Evolutionary conservation across 164 flowering plant species (phyloP), one percentile per base, ranked within the genome.

Genomic region (Tetracentron sinense): DNA sequence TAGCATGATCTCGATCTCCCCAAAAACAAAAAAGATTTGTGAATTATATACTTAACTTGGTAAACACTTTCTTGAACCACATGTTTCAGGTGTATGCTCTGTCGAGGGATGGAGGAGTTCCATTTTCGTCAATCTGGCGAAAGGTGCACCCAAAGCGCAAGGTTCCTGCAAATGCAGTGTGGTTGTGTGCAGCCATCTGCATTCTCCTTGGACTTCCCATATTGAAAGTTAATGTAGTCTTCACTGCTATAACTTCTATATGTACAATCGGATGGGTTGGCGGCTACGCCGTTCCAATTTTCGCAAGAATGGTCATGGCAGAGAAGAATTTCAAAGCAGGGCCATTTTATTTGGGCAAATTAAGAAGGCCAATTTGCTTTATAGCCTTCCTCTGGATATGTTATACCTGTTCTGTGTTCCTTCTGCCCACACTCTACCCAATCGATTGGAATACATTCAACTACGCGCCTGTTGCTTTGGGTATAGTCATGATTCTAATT

Each of bases 391-490:
- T 69, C 47, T 75, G 73, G 68, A 72, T 72, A 61, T 69, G 68
- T 20, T 75, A 72, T 62, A 69, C 74, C 29, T 72, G 76, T 25
- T 65, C 74, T 12, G 63, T 21, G 16, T 85, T 88, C 72, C 81
- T 88, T 19, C 52, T 88, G 51, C 94, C 89, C 0, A 88, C 89
- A 21, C 53, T 52, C 6, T 88, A 85, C 60, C 94, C 89, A 0
- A 74, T 88, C 52, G 27, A 21, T 6, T 72, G 75, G 73, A 49
- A 49, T 2, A 75, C 53, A 25, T 75, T 75, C 68, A 75, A 75
- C 72, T 75, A 75, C 27, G 74, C 76, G 26, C 76, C 79, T 8
- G 53, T 69, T 12, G 76, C 76, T 33, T 38, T 75, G 12, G 71
- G 63, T n/a, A 19, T 65, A 15, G 42, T 20, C 53, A 25, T 75